phyloP scores from a whole-genome alignment of 2,329 filamentous ascomycete genomes.

The Penicillium crustosum region DNA sequence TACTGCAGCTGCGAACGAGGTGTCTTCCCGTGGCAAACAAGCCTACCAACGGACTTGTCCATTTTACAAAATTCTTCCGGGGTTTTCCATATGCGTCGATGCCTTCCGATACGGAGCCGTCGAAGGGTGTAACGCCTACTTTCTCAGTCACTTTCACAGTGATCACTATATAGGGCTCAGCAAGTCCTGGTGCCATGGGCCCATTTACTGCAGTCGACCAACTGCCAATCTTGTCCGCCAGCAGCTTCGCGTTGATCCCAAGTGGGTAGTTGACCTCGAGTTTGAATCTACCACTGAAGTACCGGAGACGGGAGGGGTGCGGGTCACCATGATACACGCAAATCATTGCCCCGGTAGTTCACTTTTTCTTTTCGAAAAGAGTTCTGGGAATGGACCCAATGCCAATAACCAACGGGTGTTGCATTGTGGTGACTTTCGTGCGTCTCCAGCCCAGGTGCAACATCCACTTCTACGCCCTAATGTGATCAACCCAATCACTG shows the following conservation, averaged over 20 bases:
- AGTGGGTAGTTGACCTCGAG: conserved; percentile 80
- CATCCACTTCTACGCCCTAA: conserved; percentile 82
- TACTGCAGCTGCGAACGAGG: conserved; percentile 75
- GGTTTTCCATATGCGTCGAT: conserved; percentile 89
- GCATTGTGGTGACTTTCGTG: conserved; percentile 94
- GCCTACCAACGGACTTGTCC: conserved; percentile 89
- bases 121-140: conserved; percentile 88
- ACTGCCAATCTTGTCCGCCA: conserved; percentile 86
- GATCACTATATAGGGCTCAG: conserved; percentile 95
- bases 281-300: conserved; percentile 80
- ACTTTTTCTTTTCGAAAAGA: conserved; percentile 87
- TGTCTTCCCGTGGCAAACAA: conserved; percentile 75
- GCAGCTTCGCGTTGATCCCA: conserved; percentile 79
- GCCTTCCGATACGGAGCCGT: conserved; percentile 95
- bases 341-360: conserved; percentile 97
- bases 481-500: conserved; percentile 66
- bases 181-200: conserved; percentile 84
- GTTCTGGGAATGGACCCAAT: conserved; percentile 59
- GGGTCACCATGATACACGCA: conserved; percentile 90
- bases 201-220: conserved; percentile 93
- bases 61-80: conserved; percentile 97
- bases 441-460: conserved; percentile 77
- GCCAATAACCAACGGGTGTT: conserved; percentile 73
- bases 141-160: conserved; percentile 95
- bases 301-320: conserved; percentile 76